A percentile compares a stretch with the other conserved stretches of the same genome.
Conservation (phyloP, 2,329 filamentous ascomycete species). For the Coleophoma eucalyptorum region DNA sequence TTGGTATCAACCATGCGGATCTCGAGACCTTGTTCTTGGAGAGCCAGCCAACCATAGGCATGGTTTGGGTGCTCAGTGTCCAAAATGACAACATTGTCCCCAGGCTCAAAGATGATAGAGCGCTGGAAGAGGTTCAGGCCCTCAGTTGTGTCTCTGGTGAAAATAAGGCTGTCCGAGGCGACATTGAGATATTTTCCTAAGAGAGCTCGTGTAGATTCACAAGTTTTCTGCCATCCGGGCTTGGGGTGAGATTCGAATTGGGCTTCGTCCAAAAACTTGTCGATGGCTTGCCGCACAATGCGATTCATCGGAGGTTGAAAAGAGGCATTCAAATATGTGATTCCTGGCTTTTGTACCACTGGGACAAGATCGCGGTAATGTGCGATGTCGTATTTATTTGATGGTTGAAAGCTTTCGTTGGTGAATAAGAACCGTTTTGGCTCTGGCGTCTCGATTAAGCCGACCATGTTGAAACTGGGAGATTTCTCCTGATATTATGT, state of each 20-base stretch:
- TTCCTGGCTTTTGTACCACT: neutral
- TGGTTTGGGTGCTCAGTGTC: slow-evolving; percentile 30
- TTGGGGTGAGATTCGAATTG: slow-evolving; percentile 21
- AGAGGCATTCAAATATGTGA: slow-evolving; percentile 26
- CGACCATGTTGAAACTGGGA: neutral
- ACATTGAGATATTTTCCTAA: slow-evolving; percentile 26
- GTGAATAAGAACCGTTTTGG: neutral
- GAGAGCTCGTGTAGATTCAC: slow-evolving; percentile 16
- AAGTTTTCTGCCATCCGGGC: slow-evolving; percentile 15
- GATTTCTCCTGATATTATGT: neutral
- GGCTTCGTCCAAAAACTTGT: slow-evolving; percentile 20
- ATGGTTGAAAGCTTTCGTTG: neutral
- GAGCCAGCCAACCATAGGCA: slow-evolving; percentile 25
- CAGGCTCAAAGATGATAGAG: slow-evolving; percentile 16
- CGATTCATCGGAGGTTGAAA: slow-evolving; percentile 28
- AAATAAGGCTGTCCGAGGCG: slow-evolving; percentile 19
- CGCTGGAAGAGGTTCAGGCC: slow-evolving; percentile 25
- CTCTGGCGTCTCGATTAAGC: neutral
- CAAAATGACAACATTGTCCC: slow-evolving; percentile 29
- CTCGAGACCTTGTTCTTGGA: slow-evolving; percentile 23
- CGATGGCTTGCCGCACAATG: slow-evolving; percentile 26
- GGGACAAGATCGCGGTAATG: neutral
- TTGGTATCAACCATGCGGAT: slow-evolving; percentile 22
- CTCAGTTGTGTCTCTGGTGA: slow-evolving; percentile 31
- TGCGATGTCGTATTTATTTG: neutral